A percentile compares a stretch with the other conserved stretches of the same genome.
Conservation (phyloP, 106 monocot genomes). For the Dioscorea alata region DNA sequence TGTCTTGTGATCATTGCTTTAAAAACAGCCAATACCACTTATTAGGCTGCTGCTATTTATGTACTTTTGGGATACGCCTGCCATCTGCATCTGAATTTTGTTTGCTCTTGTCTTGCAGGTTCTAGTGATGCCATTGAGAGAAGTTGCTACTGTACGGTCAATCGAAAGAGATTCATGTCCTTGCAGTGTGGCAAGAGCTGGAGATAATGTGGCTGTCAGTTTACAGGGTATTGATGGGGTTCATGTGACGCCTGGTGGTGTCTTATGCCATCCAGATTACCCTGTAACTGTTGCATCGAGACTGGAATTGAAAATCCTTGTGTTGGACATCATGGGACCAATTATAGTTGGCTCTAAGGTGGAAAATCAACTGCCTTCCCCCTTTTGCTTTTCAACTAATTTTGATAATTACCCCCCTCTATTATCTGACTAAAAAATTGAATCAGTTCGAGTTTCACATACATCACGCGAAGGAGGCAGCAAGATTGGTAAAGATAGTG, state of each 20-base stretch:
- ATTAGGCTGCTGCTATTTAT: too few relatives aligned
- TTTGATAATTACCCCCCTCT: too few relatives aligned
- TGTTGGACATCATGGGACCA: slow-evolving; percentile 57
- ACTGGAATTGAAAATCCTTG: slow-evolving; percentile 77
- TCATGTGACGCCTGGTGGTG: slow-evolving; percentile 49
- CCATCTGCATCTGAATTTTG: too few relatives aligned
- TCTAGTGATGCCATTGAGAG: slow-evolving; percentile 72
- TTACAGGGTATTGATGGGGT: slow-evolving; percentile 53
- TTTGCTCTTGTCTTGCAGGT: slow-evolving; percentile 36
- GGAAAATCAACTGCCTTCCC: not conserved
- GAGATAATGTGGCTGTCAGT: slow-evolving; percentile 63
- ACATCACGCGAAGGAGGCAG: slow-evolving; percentile 69
- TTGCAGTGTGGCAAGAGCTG: slow-evolving; percentile 72
- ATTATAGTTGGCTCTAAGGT: slow-evolving; percentile 74
- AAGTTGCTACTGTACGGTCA: slow-evolving; percentile 47
- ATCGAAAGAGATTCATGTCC: slow-evolving; percentile 54
- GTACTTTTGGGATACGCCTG: too few relatives aligned
- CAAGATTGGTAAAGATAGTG: slow-evolving; percentile 48
- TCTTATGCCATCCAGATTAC: slow-evolving; percentile 77
- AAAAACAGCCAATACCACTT: too few relatives aligned
- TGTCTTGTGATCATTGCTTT: too few relatives aligned
- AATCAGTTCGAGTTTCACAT: slow-evolving; percentile 64
- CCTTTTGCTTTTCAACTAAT: not conserved
- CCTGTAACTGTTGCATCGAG: slow-evolving; percentile 56
- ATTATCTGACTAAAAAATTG: slow-evolving; percentile 2